Base-by-base conservation (phyloP, 495 filamentous ascomycete genomes). In the Aspergillus homomorphus region DNA sequence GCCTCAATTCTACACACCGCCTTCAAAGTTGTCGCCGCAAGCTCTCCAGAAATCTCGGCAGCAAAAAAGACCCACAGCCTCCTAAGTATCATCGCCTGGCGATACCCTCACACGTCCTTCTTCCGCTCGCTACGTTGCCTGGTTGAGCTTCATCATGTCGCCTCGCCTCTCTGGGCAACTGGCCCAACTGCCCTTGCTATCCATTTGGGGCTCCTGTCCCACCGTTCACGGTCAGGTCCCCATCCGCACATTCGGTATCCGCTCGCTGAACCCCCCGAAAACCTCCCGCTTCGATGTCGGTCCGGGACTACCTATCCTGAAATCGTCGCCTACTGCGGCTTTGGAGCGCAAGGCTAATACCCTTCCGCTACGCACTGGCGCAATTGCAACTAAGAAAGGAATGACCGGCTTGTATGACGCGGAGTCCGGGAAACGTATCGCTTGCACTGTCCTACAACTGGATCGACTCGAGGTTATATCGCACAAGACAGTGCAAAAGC, bases 391-490 rank as follows among this genome's bases (percentile, higher is more conserved):
- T 66, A 98, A 98, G 77, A 91, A 90, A 73, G 94, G 94, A 67
- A 97, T 98, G 88, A 96, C 90, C 14, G 92, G 89, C 53, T 74
- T 96, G 60, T 97, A 87, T 80, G 87, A 90, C 66, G 70, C 84
- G 0, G 80, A 82, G 54, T 86, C 89, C 30, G 93, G 92, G 24
- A 82, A 80, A 56, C 87, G 94, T 51, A 87, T 82, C 52, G 79
- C 93, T 41, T 96, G 91, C 76, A 98, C 94, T 9, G 89, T 98
- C 53, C 83, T 98, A 41, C 94, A 98, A 74, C 80, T 98, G 62
- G 94, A 98, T 73, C 82, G 91, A 50, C 89, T 93, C 28, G 90
- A 96, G 67, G 90, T 96, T 1, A 79, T 94, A 14, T 84, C 86
- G 43, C 84, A 89, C 72, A 97, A 96, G 82, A 94, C 90, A 38